Evolutionary conservation across 169 alveolate genomes (phyloP).

Genomic region (Plasmodium reichenowi): DNA sequence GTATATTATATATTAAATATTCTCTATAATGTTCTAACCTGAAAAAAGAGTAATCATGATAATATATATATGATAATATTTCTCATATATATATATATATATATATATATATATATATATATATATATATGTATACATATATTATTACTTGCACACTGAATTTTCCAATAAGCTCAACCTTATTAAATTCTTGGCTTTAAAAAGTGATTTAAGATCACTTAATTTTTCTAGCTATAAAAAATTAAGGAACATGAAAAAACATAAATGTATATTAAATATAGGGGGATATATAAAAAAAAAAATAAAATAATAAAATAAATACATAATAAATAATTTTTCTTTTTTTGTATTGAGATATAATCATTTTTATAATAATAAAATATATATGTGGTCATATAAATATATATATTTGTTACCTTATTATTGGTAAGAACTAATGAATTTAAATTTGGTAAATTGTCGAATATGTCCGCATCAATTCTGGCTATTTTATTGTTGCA

Average conservation of each 20-base stretch:
- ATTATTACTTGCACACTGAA: slow-evolving; percentile 56
- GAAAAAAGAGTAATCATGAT: neutral
- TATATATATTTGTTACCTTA: slow-evolving; percentile 78
- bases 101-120: neutral
- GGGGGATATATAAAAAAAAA: neutral
- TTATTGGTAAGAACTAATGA: slow-evolving; percentile 92
- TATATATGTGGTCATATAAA: slow-evolving; percentile 53
- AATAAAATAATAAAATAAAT: neutral
- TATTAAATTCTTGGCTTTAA: slow-evolving; percentile 73
- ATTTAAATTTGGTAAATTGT: slow-evolving; percentile 87
- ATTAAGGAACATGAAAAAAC: neutral
- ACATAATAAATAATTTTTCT: neutral
- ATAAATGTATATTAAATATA: too few species aligned
- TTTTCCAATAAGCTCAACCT: slow-evolving; percentile 70
- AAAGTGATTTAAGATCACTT: slow-evolving; percentile 81
- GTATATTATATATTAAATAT: slow-evolving; percentile 81
- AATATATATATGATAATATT: neutral
- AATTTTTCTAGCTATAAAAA: slow-evolving; percentile 76
- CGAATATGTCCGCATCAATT: slow-evolving; percentile 82
- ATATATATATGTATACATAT: neutral
- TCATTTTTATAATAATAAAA: neutral
- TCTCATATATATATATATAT: neutral
- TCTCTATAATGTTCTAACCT: slow-evolving; percentile 83
- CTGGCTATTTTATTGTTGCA: slow-evolving; percentile 87
- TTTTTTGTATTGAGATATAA: neutral